A percentile compares a stretch with the other conserved stretches of the same genome.
These are phyloP conservation scores for Pyropia haitanensis DNA, from an alignment of 23 red algal genomes.

Conservation along the genomic window DNA sequence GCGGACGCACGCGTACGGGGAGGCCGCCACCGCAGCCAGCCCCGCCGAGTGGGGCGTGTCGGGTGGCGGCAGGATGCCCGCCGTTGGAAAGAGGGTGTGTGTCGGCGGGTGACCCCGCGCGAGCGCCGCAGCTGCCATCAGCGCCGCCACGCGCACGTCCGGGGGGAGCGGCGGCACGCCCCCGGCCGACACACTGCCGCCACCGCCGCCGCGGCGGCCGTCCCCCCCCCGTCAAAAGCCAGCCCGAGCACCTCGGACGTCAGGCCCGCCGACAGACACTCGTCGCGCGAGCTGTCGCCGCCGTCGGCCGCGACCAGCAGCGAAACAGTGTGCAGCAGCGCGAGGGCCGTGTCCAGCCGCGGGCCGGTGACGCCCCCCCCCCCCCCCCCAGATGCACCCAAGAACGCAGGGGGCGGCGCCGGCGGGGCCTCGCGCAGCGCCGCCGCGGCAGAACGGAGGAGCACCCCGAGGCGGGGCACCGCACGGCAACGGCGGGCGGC, in stretches of 20 bases:
- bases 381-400: no score
- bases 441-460: no score
- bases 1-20: no score
- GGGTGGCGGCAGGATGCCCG: neutral
- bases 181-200: constrained; percentile 2
- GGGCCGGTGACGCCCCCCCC: no score
- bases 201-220: neutral
- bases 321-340: no score
- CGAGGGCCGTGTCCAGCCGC: no score
- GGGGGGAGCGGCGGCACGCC: neutral
- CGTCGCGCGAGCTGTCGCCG: constrained; percentile 16
- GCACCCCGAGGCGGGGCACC: no score
- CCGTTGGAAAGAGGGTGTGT: constrained; percentile 17
- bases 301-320: constrained; percentile 29
- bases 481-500: no score
- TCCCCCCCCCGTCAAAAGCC: neutral
- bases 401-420: no score
- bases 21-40: no score
- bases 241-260: constrained; percentile 8
- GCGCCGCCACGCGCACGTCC: constrained; percentile 8
- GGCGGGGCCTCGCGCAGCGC: no score
- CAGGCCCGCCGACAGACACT: constrained; percentile 15
- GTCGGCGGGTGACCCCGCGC: constrained; percentile 25
- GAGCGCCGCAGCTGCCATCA: constrained; percentile 22
- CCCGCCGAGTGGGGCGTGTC: no score